Conservation (phyloP, 805 yeast species). For the Priceomyces melissophilus region DNA sequence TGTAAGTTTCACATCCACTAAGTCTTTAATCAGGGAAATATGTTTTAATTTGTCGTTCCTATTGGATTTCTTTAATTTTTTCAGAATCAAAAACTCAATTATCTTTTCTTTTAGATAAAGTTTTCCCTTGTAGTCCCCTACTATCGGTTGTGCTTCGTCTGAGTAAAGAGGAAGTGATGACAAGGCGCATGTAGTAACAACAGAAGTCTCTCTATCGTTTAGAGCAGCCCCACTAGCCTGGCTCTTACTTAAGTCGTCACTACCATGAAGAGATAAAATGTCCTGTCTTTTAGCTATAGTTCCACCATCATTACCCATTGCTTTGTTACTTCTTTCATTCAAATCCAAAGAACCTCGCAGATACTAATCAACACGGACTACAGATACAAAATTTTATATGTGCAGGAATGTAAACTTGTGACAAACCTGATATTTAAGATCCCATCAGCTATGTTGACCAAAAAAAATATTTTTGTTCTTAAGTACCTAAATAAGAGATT, state of each 20-base stretch:
- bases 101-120: conserved; percentile 63
- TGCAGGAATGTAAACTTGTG: too few relatives aligned
- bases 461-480: too few relatives aligned
- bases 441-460: too few relatives aligned
- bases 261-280: conserved; percentile 28
- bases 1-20: conserved; percentile 19
- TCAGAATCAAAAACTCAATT: conserved; percentile 49
- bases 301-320: conserved; percentile 65
- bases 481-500: too few relatives aligned
- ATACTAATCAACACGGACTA: too few relatives aligned
- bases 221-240: conserved; percentile 6
- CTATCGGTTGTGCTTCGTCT: conserved; percentile 41
- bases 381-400: too few relatives aligned
- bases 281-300: conserved; percentile 60
- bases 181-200: conserved; percentile 50
- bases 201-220: conserved; percentile 17
- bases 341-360: too few relatives aligned
- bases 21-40: conserved; percentile 22
- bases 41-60: conserved; percentile 14
- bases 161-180: conserved; percentile 36
- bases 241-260: conserved; percentile 5
- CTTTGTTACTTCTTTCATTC: background rate
- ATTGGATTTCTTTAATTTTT: conserved; percentile 25
- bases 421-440: too few relatives aligned
- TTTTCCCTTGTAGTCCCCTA: conserved; percentile 66